Base-by-base conservation (phyloP, 1,139 yeast genomes). In the Blastobotrys apis region DNA sequence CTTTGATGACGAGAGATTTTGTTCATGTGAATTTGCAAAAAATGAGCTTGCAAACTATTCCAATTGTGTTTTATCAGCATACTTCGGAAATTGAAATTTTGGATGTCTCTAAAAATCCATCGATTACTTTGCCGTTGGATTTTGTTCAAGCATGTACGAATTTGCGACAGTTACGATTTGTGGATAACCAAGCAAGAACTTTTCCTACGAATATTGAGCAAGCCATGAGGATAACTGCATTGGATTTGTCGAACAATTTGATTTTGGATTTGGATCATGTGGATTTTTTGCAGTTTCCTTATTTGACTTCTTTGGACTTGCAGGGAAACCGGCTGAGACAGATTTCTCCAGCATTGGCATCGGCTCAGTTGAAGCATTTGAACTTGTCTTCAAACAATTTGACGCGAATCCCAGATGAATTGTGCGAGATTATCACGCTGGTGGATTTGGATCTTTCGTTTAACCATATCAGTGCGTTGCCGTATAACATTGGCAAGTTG, bases 51-150 rank as follows among this genome's bases (percentile, higher is more conserved):
- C 87, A 86, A 52, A 86, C 87, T 25, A 84, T 90, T 13, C 97
- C 97, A 0, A 84, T 86, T 44, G 75, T 83, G 33, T 78, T 88
- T 56, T 90, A 83, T 58, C 85, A 81, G 53, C 87, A 81, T 52
- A 85, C 95, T 1, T 76, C 82, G 47, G 94, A 86, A 53, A 85
- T 90, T 48, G 87, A 83, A 54, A 75, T 81, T 53, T 72, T 90
- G 51, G 92, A 90, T 62, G 90, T 87, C 13, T 84, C 94, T 0
- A 80, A 84, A 51, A 90, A 90, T 61, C 95, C 96, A 5, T 83
- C 94, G 19, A 82, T 90, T 43, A 78, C 81, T 47, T 70, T 90
- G 27, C 95, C 97, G 0, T 67, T 80, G 47, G 96, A 88, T 61
- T 88, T 88, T 60, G 81, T 88, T 54, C 95, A 87, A 60, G 79